phyloP scores from a whole-genome alignment of 768 basidiomycete genomes.

The Mycena rosella region DNA sequence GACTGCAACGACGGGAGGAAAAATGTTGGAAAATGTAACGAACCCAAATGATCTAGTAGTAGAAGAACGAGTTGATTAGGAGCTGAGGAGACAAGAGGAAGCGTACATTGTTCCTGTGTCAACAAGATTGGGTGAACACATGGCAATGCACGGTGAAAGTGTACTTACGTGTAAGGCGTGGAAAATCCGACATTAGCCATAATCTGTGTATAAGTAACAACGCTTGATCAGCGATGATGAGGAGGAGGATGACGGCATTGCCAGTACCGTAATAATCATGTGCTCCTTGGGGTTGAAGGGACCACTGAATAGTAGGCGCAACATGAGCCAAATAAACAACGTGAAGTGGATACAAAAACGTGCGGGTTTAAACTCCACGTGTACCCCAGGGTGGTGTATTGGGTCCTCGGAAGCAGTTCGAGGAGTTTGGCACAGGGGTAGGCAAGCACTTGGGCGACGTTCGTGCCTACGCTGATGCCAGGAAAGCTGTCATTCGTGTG shows the following conservation, averaged over 20 bases:
- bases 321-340: background rate
- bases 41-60: constrained; percentile 67
- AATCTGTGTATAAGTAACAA: constrained; percentile 37
- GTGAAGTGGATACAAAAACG: constrained; percentile 30
- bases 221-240: background rate
- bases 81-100: no score
- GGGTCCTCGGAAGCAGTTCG: constrained; percentile 40
- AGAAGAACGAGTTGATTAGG: no score
- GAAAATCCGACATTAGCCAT: constrained; percentile 64
- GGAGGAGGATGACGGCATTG: no score
- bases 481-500: no score
- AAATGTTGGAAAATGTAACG: no score
- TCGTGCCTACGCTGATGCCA: background rate
- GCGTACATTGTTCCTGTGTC: constrained; percentile 24
- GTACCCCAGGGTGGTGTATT: constrained; percentile 60
- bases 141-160: no score
- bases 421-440: constrained; percentile 59
- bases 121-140: no score
- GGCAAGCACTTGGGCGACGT: constrained; percentile 63
- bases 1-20: no score
- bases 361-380: constrained; percentile 61
- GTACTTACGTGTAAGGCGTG: constrained; percentile 61
- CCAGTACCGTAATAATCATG: constrained; percentile 60
- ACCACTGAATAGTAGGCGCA: constrained; percentile 47
- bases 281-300: constrained; percentile 78